Evolutionary conservation across 148 eudicot species (phyloP).

Genomic region (Hydrangea macrophylla): DNA sequence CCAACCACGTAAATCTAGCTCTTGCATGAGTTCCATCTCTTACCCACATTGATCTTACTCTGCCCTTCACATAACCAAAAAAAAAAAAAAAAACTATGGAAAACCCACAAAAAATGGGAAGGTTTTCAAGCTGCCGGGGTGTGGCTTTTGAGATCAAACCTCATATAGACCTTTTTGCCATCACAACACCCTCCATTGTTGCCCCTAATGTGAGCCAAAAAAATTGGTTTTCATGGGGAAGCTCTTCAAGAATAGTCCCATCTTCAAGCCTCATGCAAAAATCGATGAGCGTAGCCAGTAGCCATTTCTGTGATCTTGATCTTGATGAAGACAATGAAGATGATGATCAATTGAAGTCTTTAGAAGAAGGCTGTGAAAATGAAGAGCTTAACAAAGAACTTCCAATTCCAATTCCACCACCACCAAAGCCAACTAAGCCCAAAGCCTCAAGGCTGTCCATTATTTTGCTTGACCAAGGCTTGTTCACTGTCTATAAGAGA

Average conservation of each 20-base stretch:
- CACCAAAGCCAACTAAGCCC: neutral
- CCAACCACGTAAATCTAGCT: too few species aligned
- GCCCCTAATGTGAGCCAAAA: conserved; percentile 1
- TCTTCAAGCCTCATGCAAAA: conserved; percentile 11
- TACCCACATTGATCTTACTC: too few species aligned
- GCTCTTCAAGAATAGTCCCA: conserved; percentile 21
- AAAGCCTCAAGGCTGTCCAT: conserved; percentile 36
- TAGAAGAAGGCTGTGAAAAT: conserved; percentile 27
- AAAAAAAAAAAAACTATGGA: conserved; percentile 10
- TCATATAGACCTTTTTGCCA: conserved; percentile 32
- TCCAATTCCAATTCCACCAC: neutral
- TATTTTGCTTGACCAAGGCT: conserved; percentile 50
- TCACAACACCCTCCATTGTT: neutral
- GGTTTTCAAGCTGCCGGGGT: conserved; percentile 42
- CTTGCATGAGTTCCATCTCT: too few species aligned
- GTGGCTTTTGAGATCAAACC: conserved; percentile 50
- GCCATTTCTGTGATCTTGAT: conserved; percentile 46
- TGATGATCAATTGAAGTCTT: neutral
- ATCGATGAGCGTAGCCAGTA: conserved; percentile 30
- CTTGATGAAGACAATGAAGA: conserved; percentile 20
- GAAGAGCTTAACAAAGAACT: conserved; percentile 1
- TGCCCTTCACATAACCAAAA: neutral
- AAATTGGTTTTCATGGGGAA: conserved; percentile 33
- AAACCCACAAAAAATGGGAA: conserved; percentile 14
- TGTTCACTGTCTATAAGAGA: conserved; percentile 49